Evolutionary conservation across 345 rosid genomes (phyloP), one percentile per base, ranked within the genome.

Genomic region (Citrus hindsii): DNA sequence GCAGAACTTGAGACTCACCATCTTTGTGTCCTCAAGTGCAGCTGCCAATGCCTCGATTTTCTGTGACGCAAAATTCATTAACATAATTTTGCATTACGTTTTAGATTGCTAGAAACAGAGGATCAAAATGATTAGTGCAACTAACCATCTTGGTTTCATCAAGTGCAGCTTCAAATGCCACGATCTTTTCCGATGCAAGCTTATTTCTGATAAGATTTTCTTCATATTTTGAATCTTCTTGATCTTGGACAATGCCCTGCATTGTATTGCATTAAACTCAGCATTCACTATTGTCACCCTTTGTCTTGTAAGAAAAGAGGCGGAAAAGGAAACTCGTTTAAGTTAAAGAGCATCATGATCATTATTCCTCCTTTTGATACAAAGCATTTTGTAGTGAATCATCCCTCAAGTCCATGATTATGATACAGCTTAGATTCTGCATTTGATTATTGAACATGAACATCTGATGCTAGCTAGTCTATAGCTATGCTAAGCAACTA

Each of bases 21-120:
- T 73, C 85, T 82, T 88, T 73, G 86, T 81, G 69, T 80, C 78
- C 69, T 83, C 74, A 9, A 89, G 80, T 19, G 87, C 84, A 66
- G 72, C 86, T 83, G 86, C 89, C 76, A 85, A 38, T 56, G 83
- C 88, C 53, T 79, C 82, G 40, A 86, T 79, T 83, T 84, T 82
- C 90, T 85, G 85, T 69, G 22, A 35, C 46, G 37, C 16, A 67
- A 67, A 76, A 32, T 59, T n/a, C 2, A 27, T 60, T 32, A 81
- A 58, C 42, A 61, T 14, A 21, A 53, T 24, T 72, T 53, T 22
- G 25, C n/a, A 27, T 46, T 61, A 38, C n/a, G 73, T 16, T 65
- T 66, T 55, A 30, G 16, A 48, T 70, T 70, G 24, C 35, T 61
- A 78, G 28, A 75, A 18, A 60, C 4, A 16, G 27, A 40, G 74